These are phyloP conservation scores for Ceratocystis albifundus DNA, from an alignment of 2,329 filamentous ascomycete genomes.

Conservation along the genomic window DNA sequence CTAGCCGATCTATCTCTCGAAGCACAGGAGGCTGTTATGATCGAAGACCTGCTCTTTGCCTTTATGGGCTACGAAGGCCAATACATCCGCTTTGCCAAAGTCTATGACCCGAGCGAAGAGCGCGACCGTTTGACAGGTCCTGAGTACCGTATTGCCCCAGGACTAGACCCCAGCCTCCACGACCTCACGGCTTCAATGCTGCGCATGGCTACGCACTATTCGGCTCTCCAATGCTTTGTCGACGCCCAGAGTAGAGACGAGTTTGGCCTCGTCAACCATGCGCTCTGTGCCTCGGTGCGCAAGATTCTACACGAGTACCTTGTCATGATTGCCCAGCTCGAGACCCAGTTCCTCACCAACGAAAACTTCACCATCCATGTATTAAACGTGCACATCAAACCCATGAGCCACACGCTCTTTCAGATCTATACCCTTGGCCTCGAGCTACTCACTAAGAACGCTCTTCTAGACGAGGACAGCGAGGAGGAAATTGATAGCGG, in stretches of 20 bases:
- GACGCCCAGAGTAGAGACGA: slow-evolving; percentile 89
- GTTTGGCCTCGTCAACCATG: slow-evolving; percentile 90
- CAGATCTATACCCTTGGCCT: slow-evolving; percentile 81
- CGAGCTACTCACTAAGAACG: slow-evolving; percentile 79
- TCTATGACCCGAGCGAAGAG: slow-evolving; percentile 74
- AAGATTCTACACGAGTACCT: slow-evolving; percentile 89
- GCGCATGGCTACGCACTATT: slow-evolving; percentile 88
- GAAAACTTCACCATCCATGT: slow-evolving; percentile 84
- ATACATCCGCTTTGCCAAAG: slow-evolving; percentile 76
- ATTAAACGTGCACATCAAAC: slow-evolving; percentile 80
- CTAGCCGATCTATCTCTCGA: slow-evolving; percentile 64
- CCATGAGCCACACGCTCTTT: slow-evolving; percentile 80
- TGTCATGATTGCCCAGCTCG: slow-evolving; percentile 81
- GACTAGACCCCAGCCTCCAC: slow-evolving; percentile 80
- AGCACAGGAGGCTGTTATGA: slow-evolving; percentile 71
- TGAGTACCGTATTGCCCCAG: slow-evolving; percentile 63
- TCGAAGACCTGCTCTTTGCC: slow-evolving; percentile 85
- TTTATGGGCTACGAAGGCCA: slow-evolving; percentile 99
- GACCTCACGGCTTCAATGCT: slow-evolving; percentile 83
- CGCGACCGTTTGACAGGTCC: slow-evolving; percentile 79
- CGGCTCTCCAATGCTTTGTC: slow-evolving; percentile 80
- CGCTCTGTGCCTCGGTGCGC: slow-evolving; percentile 86
- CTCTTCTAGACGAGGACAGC: slow-evolving; percentile 70
- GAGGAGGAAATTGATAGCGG: slow-evolving; percentile 61
- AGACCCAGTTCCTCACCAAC: slow-evolving; percentile 84